phyloP scores from a whole-genome alignment of 2,329 filamentous ascomycete genomes.

The Pseudogymnoascus sp. region DNA sequence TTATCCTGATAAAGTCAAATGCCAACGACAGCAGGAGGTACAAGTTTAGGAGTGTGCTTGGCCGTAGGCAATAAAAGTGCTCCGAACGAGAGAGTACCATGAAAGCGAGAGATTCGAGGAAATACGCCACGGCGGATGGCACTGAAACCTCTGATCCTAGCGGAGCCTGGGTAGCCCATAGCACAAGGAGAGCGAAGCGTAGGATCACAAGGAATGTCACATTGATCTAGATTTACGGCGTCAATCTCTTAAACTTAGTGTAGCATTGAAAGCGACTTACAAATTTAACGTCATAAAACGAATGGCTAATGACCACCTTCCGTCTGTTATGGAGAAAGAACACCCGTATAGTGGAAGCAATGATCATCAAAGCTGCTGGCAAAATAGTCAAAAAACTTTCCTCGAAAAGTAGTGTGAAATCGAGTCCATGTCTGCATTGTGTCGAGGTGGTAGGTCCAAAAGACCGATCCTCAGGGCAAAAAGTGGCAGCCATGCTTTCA shows the following conservation, averaged over 20 bases:
- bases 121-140: neutral
- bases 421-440: constrained; percentile 2
- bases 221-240: neutral
- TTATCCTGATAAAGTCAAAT: neutral
- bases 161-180: neutral
- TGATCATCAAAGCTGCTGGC: neutral
- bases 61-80: neutral
- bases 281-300: neutral
- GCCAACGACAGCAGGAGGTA: neutral
- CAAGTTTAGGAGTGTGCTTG: neutral
- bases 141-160: neutral
- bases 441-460: neutral
- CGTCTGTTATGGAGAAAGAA: neutral
- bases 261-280: neutral
- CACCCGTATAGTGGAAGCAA: neutral
- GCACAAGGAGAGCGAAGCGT: neutral
- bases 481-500: neutral
- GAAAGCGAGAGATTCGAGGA: neutral
- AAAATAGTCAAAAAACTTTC: constrained; percentile 5
- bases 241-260: neutral
- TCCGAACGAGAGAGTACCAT: neutral
- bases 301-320: neutral
- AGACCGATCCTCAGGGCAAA: neutral
- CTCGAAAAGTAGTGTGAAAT: neutral
- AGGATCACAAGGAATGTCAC: neutral